Percentiles rank a stretch among this genome's conserved stretches.
phyloP scores from a whole-genome alignment of 305 asterid species.

The Fraxinus dipetala region DNA sequence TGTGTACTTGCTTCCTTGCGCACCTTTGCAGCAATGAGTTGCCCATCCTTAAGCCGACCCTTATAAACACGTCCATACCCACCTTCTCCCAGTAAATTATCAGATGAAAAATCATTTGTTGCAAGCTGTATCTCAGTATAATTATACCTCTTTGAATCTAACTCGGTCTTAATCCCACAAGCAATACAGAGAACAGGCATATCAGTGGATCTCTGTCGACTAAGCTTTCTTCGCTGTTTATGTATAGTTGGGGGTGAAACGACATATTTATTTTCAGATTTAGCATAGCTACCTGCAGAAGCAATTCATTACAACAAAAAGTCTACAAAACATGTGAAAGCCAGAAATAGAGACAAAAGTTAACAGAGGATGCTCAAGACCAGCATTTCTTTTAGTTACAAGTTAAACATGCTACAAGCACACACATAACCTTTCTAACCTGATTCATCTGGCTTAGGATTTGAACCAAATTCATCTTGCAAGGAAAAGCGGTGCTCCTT shows the following conservation, averaged over 20 bases:
- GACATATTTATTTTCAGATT: slow-evolving; percentile 19
- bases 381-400: background rate
- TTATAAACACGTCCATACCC: slow-evolving; percentile 73
- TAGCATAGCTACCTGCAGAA: slow-evolving; percentile 20
- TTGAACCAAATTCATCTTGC: slow-evolving; percentile 32
- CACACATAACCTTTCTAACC: slow-evolving; percentile 34
- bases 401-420: background rate
- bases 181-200: slow-evolving; percentile 52
- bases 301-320: background rate
- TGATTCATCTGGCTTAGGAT: slow-evolving; percentile 41
- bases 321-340: background rate
- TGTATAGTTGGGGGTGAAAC: slow-evolving; percentile 17
- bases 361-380: background rate
- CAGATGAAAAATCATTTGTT: slow-evolving; percentile 49
- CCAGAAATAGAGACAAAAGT: background rate
- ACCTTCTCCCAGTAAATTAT: slow-evolving; percentile 70
- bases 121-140: slow-evolving; percentile 46
- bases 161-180: slow-evolving; percentile 49
- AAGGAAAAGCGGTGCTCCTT: slow-evolving; percentile 35
- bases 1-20: slow-evolving; percentile 73
- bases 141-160: slow-evolving; percentile 41
- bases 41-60: slow-evolving; percentile 66
- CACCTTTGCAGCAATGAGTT: slow-evolving; percentile 72
- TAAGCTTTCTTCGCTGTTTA: slow-evolving; percentile 23
- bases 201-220: slow-evolving; percentile 27